A percentile compares a stretch with the other conserved stretches of the same genome.
Conservation (phyloP, 176 grass and related monocot genomes). For the Phoenix dactylifera region DNA sequence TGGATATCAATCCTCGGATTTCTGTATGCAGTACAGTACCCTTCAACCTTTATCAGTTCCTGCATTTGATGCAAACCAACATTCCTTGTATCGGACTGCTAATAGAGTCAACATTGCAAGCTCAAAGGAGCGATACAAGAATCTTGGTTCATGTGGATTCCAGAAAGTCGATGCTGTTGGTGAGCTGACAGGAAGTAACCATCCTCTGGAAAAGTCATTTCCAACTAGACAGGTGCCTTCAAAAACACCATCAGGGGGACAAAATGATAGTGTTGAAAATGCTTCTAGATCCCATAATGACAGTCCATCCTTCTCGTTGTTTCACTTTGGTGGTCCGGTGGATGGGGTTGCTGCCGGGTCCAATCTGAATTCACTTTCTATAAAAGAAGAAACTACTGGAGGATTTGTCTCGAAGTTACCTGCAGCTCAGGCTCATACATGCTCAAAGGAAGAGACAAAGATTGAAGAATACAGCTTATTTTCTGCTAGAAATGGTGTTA, state of each 20-base stretch:
- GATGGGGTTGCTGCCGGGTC: constrained; percentile 13
- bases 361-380: constrained; percentile 23
- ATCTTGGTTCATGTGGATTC: constrained; percentile 5
- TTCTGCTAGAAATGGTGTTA: constrained; percentile 35
- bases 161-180: constrained; percentile 7
- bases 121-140: constrained; percentile 14
- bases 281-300: constrained; percentile 16
- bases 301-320: constrained; percentile 65
- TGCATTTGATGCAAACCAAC: constrained; percentile 39
- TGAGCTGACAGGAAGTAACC: constrained; percentile 21
- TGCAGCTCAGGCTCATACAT: constrained; percentile 30
- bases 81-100: constrained; percentile 28
- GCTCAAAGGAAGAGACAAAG: constrained; percentile 53
- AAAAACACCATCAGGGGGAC: constrained; percentile 4
- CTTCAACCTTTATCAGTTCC: constrained; percentile 43
- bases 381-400: constrained; percentile 38
- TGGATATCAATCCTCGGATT: constrained; percentile 34
- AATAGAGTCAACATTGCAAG: constrained; percentile 8
- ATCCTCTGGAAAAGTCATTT: constrained; percentile 25
- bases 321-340: constrained; percentile 75
- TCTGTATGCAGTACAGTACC: constrained; percentile 43
- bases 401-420: constrained; percentile 20
- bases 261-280: constrained; percentile 22
- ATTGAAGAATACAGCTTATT: constrained; percentile 83
- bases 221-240: constrained; percentile 20